Evolutionary conservation across 2,329 filamentous ascomycete genomes (phyloP).

Genomic region (Alternaria sp.): DNA sequence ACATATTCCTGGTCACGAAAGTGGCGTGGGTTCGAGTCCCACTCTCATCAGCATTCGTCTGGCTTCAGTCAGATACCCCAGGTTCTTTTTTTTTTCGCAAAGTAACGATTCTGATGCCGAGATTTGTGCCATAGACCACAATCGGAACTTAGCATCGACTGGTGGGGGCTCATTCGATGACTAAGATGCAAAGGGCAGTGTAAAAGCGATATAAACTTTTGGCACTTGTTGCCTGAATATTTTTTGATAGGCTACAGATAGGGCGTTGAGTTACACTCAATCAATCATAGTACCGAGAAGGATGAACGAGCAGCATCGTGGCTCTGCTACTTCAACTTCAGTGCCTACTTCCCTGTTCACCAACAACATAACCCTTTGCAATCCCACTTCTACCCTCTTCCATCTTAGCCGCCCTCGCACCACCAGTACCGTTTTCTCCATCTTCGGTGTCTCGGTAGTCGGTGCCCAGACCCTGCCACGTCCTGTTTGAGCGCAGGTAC

Average conservation of each 20-base stretch:
- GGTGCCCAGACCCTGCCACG: conserved; percentile 90
- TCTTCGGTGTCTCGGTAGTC: conserved; percentile 76
- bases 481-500: conserved; percentile 80
- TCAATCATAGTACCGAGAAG: not conserved
- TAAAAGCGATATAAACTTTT: too few species aligned
- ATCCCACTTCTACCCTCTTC: conserved; percentile 89
- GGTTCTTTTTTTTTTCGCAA: not conserved
- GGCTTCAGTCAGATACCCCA: conserved; percentile 5
- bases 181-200: too few species aligned
- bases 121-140: too few species aligned
- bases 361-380: conserved; percentile 86
- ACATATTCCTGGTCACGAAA: too few species aligned
- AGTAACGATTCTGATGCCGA: too few species aligned
- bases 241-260: too few species aligned
- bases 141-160: too few species aligned
- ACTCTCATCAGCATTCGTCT: conserved; percentile 52
- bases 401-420: conserved; percentile 68
- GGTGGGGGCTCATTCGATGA: too few species aligned
- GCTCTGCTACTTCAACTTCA: conserved; percentile 14
- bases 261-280: too few species aligned
- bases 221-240: too few species aligned
- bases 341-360: conserved; percentile 56
- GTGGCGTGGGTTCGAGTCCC: conserved; percentile 54
- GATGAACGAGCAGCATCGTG: not conserved
- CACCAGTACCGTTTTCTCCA: conserved; percentile 62